Evolutionary conservation across 305 asterid species (phyloP).

Genomic region (Fraxinus sp.): DNA sequence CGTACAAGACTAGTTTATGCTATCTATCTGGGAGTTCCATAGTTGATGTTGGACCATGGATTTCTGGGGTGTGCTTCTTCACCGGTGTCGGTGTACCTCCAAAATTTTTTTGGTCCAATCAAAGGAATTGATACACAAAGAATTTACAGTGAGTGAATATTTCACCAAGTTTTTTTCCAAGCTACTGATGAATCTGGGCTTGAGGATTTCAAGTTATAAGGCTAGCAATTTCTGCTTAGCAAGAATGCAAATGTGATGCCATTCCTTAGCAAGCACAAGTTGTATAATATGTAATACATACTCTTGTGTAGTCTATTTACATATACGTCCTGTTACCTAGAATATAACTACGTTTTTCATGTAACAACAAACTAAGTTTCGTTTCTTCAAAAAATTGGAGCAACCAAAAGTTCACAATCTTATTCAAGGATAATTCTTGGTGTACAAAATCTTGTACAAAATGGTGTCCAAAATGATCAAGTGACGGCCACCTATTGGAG

Average conservation of each 20-base stretch:
- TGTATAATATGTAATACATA: not conserved
- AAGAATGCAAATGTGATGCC: not conserved
- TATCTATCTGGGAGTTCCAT: slow-evolving; percentile 45
- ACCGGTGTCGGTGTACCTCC: slow-evolving; percentile 29
- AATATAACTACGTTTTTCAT: not conserved
- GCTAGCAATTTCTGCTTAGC: not conserved
- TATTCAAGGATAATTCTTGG: no score
- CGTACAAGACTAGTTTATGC: no score
- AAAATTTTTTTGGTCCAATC: slow-evolving; percentile 43
- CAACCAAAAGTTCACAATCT: not conserved
- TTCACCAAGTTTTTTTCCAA: slow-evolving; percentile 27
- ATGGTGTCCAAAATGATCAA: no score
- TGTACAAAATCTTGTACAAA: no score
- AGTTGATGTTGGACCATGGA: slow-evolving; percentile 57
- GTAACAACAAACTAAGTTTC: not conserved
- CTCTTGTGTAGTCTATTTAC: no score
- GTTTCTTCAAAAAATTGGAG: not conserved
- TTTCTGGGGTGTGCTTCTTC: slow-evolving; percentile 62
- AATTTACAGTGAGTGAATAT: slow-evolving; percentile 46
- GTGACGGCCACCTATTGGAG: no score
- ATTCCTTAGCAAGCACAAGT: not conserved
- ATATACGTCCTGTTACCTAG: no score
- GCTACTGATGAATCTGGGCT: slow-evolving; percentile 41
- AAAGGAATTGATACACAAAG: slow-evolving; percentile 51
- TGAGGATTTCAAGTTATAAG: slow-evolving; percentile 35